phyloP scores from a whole-genome alignment of 2,329 filamentous ascomycete genomes.

The Aspergillus tamarii region DNA sequence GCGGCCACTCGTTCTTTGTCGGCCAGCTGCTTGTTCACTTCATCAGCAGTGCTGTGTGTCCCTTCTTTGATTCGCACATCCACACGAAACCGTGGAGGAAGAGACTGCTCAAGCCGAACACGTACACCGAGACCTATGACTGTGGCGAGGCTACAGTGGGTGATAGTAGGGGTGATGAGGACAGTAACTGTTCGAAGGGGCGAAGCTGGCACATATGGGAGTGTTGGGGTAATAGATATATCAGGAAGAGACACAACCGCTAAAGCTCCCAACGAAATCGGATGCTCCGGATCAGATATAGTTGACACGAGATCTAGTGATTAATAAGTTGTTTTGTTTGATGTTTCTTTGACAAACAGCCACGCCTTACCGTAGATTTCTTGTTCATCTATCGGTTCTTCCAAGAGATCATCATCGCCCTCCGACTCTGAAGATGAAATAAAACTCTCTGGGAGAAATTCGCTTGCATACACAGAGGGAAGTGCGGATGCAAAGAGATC shows the following conservation, averaged over 20 bases:
- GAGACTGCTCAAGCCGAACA: slow-evolving; percentile 84
- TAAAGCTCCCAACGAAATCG: slow-evolving; percentile 86
- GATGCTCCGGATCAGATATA: slow-evolving; percentile 96
- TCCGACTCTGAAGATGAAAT: slow-evolving; percentile 40
- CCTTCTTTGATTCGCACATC: slow-evolving; percentile 95
- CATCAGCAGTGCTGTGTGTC: slow-evolving; percentile 91
- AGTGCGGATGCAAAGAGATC: slow-evolving; percentile 58
- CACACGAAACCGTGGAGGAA: slow-evolving; percentile 88
- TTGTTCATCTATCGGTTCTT: slow-evolving; percentile 92
- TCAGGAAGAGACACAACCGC: slow-evolving; percentile 96
- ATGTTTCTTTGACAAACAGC: background rate
- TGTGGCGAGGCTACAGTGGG: slow-evolving; percentile 93
- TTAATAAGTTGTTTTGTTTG: slow-evolving; percentile 5
- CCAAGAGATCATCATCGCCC: slow-evolving; percentile 61
- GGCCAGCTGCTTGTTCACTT: slow-evolving; percentile 93
- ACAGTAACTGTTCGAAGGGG: slow-evolving; percentile 77
- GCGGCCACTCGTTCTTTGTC: slow-evolving; percentile 97
- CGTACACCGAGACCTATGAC: slow-evolving; percentile 93
- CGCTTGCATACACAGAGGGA: slow-evolving; percentile 51
- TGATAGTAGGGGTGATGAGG: slow-evolving; percentile 92
- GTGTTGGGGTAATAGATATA: slow-evolving; percentile 74
- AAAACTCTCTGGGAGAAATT: slow-evolving; percentile 51
- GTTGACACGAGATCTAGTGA: slow-evolving; percentile 82
- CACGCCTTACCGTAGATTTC: slow-evolving; percentile 79
- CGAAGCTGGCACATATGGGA: slow-evolving; percentile 59